Conservation (phyloP, 352 stramenopile genomes). For the Globisporangium radiosum region DNA sequence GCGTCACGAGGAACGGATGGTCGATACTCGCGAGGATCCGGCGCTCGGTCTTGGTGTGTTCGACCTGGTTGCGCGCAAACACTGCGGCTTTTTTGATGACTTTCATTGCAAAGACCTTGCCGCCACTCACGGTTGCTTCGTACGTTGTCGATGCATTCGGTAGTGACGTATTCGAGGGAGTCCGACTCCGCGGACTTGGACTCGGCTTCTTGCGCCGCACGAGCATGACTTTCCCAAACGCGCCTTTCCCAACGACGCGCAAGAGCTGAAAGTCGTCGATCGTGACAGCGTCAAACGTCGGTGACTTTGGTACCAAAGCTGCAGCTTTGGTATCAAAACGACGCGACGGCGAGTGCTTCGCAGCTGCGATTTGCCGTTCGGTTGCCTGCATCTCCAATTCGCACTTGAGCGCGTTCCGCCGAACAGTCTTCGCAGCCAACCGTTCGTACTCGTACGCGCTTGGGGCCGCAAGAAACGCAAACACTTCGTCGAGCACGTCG, state of each 20-base stretch:
- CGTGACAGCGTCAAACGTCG: constrained; percentile 6
- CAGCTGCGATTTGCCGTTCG: constrained; percentile 1
- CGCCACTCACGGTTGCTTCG: constrained; percentile 6
- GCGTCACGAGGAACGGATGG: constrained; percentile 81
- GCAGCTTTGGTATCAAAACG: background rate
- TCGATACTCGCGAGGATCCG: constrained; percentile 82
- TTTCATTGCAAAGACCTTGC: constrained; percentile 89
- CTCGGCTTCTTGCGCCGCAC: constrained; percentile 47
- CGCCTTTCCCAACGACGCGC: constrained; percentile 95
- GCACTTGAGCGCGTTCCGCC: constrained; percentile 36
- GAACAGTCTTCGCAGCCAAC: constrained; percentile 39
- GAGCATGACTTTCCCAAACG: constrained; percentile 94
- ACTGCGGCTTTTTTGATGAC: constrained; percentile 88
- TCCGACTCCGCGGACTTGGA: too few species aligned
- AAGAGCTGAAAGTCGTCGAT: constrained; percentile 72
- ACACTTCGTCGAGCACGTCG: constrained; percentile 67
- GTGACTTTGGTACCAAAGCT: background rate
- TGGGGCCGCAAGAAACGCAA: constrained; percentile 70
- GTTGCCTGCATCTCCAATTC: constrained; percentile 15
- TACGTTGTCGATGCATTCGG: constrained; percentile 1
- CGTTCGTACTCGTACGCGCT: constrained; percentile 79
- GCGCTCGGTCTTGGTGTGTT: constrained; percentile 89
- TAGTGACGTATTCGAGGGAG: background rate
- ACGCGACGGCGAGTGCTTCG: background rate
- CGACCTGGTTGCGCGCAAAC: constrained; percentile 85